phyloP scores from a whole-genome alignment of 2,329 filamentous ascomycete species.

The Teratosphaeria pseudoeucalypti region DNA sequence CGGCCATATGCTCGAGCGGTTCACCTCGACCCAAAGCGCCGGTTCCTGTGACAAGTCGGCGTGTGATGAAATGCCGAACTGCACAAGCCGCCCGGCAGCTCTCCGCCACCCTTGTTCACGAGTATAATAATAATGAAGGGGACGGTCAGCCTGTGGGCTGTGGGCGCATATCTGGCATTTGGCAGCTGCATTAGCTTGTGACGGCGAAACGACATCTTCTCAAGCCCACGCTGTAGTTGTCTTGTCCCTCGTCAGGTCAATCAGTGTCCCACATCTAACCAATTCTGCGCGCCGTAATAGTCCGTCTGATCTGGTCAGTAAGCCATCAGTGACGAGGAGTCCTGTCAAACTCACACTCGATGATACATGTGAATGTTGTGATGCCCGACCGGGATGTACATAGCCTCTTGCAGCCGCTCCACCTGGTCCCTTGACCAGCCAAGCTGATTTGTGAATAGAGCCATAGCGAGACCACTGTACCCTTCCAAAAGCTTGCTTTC shows the following conservation, averaged over 20 bases:
- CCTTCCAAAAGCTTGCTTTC: conserved; percentile 4
- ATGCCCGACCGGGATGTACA: conserved; percentile 40
- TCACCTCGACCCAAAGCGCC: background rate
- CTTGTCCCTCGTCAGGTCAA: background rate
- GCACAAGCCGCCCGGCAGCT: background rate
- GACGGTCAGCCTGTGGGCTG: background rate
- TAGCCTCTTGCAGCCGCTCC: conserved; percentile 48
- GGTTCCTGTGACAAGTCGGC: background rate
- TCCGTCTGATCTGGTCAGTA: background rate
- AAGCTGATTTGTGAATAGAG: conserved; percentile 51
- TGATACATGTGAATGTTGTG: conserved; percentile 2
- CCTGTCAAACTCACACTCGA: conserved; percentile 6
- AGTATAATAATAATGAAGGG: background rate
- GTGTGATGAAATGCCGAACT: background rate
- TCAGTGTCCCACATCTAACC: background rate
- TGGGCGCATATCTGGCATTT: background rate
- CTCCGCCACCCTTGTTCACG: background rate
- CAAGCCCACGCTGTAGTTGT: background rate
- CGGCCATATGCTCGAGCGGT: background rate
- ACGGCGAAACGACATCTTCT: background rate
- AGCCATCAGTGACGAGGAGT: background rate
- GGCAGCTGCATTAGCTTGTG: background rate
- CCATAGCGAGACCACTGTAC: conserved; percentile 20
- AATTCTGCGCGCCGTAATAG: background rate
- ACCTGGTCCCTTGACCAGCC: conserved; percentile 52